A percentile compares a stretch with the other conserved stretches of the same genome.
phyloP scores from a whole-genome alignment of 2,329 filamentous ascomycete species.

The Epichloe typhina region DNA sequence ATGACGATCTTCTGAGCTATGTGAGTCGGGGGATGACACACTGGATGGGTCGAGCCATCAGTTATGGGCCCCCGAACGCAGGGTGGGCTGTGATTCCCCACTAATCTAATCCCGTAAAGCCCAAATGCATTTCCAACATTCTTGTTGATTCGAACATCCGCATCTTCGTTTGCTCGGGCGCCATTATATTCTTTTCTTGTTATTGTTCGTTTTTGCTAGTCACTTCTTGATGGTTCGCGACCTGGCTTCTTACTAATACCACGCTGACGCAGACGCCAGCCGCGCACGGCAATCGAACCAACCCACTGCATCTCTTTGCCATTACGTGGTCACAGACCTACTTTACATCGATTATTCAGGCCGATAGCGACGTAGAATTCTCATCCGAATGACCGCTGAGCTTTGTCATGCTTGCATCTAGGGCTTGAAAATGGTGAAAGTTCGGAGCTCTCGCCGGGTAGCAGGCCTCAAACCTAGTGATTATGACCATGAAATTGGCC shows the following conservation, averaged over 20 bases:
- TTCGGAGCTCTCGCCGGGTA: slow-evolving; percentile 41
- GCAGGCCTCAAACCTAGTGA: slow-evolving; percentile 43
- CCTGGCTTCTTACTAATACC: too few relatives aligned
- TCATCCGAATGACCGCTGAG: background rate
- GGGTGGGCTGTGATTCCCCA: background rate
- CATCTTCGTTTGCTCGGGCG: background rate
- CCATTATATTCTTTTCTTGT: too few relatives aligned
- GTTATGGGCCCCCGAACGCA: background rate
- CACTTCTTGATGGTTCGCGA: too few relatives aligned
- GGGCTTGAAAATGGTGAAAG: slow-evolving; percentile 18
- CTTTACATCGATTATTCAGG: background rate
- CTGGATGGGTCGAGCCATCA: background rate
- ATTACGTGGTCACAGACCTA: background rate
- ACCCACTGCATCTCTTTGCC: background rate
- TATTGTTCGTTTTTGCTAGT: too few relatives aligned
- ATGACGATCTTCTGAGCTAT: background rate
- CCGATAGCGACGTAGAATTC: background rate
- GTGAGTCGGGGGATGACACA: background rate
- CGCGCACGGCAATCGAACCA: background rate
- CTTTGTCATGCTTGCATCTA: slow-evolving; percentile 10
- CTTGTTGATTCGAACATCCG: background rate
- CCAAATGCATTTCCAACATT: too few relatives aligned
- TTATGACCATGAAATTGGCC: slow-evolving; percentile 58
- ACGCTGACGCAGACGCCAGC: background rate
- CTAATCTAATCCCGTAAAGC: too few relatives aligned